Percentiles rank a stretch among this genome's conserved stretches.
phyloP scores from a whole-genome alignment of 495 filamentous ascomycete genomes.

The Symbiotaphrina buchneri region DNA sequence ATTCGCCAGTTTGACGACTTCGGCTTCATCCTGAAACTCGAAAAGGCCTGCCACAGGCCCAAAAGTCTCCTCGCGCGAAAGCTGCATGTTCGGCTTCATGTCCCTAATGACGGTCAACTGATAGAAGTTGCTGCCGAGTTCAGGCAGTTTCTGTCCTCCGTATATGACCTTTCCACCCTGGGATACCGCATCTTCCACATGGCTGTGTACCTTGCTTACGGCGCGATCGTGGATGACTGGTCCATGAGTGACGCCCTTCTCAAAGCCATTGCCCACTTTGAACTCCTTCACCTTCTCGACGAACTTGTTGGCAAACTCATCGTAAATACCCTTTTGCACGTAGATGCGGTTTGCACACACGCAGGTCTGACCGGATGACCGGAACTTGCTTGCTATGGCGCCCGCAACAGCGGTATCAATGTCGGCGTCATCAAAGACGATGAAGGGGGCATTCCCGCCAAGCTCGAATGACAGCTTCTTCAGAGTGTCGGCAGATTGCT shows the following conservation, averaged over 20 bases:
- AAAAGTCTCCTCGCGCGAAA: slow-evolving; percentile 70
- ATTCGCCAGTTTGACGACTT: slow-evolving; percentile 66
- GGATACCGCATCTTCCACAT: slow-evolving; percentile 51
- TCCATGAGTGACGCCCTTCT: slow-evolving; percentile 49
- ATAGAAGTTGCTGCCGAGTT: slow-evolving; percentile 57
- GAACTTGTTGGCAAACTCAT: slow-evolving; percentile 48
- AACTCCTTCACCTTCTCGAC: slow-evolving; percentile 54
- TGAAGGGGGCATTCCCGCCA: slow-evolving; percentile 82
- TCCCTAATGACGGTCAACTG: slow-evolving; percentile 58
- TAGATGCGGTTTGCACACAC: slow-evolving; percentile 80
- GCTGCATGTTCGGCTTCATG: slow-evolving; percentile 62
- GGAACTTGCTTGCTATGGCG: slow-evolving; percentile 62
- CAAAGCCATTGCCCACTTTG: slow-evolving; percentile 57
- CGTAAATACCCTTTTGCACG: slow-evolving; percentile 58
- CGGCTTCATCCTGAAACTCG: slow-evolving; percentile 59
- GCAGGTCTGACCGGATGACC: slow-evolving; percentile 73
- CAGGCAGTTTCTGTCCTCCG: slow-evolving; percentile 42
- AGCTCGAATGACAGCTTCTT: slow-evolving; percentile 80
- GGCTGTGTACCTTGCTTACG: slow-evolving; percentile 49
- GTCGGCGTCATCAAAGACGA: slow-evolving; percentile 82
- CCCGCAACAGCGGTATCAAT: slow-evolving; percentile 55
- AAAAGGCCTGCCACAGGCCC: slow-evolving; percentile 73
- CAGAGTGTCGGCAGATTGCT: slow-evolving; percentile 54
- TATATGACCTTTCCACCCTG: slow-evolving; percentile 52
- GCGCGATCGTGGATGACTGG: slow-evolving; percentile 65